phyloP scores from a whole-genome alignment of 2,329 filamentous ascomycete genomes.

The Periconia sp. region DNA sequence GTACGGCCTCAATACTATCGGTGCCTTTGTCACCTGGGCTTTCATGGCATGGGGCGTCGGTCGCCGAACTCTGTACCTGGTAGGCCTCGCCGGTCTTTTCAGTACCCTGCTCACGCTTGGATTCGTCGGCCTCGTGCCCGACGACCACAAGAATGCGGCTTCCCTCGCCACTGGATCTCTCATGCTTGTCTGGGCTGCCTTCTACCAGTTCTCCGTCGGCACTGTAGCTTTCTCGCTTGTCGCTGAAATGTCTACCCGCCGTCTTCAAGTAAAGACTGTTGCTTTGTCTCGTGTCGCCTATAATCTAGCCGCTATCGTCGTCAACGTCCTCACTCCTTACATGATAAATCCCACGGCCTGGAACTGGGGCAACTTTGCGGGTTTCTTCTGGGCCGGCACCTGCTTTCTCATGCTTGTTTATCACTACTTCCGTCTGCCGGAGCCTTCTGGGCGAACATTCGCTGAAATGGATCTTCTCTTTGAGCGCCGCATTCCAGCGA shows the following conservation, averaged over 20 bases:
- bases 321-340: conserved; percentile 82
- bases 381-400: conserved; percentile 86
- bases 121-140: conserved; percentile 61
- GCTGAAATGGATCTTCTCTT: conserved; percentile 88
- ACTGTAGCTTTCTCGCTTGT: conserved; percentile 91
- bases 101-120: conserved; percentile 79
- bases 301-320: conserved; percentile 83
- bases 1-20: conserved; percentile 61
- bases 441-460: conserved; percentile 80
- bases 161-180: conserved; percentile 82
- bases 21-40: conserved; percentile 76
- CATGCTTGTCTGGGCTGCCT: conserved; percentile 62
- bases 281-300: conserved; percentile 79
- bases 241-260: conserved; percentile 79
- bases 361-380: conserved; percentile 87
- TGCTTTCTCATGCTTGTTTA: conserved; percentile 83
- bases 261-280: conserved; percentile 89
- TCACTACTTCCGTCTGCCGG: conserved; percentile 80
- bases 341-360: conserved; percentile 89
- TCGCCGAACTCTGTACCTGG: conserved; percentile 75
- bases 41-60: conserved; percentile 75
- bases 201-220: conserved; percentile 87
- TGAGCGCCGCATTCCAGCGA: conserved; percentile 71
- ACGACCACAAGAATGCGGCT: no score
- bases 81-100: conserved; percentile 65